Percentiles rank a stretch among this genome's conserved stretches.
Conservation (phyloP, 225 moss, liverwort and hornwort species). For the Physcomitrellopsis africana region DNA sequence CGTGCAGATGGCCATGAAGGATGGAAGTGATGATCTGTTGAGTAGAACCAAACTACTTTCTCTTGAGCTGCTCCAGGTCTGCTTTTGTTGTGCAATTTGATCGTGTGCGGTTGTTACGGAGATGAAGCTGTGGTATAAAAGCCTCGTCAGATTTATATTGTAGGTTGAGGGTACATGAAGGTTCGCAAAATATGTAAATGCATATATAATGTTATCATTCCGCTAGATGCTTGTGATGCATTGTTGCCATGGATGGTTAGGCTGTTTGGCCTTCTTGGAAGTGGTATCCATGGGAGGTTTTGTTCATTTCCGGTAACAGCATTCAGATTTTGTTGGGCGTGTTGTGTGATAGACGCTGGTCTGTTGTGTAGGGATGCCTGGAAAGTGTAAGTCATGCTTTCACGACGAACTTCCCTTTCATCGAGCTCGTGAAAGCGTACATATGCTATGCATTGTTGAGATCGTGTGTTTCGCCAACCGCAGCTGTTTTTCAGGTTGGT, state of each 20-base stretch:
- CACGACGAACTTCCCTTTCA: constrained; percentile 68
- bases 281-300: not conserved
- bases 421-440: no score
- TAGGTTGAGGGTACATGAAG: not conserved
- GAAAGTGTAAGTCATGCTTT: constrained; percentile 75
- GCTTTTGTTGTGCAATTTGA: constrained; percentile 10
- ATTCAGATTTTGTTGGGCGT: not conserved
- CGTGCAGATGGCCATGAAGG: constrained; percentile 84
- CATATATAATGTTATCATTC: not conserved
- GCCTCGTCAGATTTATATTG: constrained; percentile 8
- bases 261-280: constrained; percentile 13
- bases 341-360: constrained; percentile 14
- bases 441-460: constrained; percentile 82
- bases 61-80: constrained; percentile 81
- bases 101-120: not conserved
- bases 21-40: constrained; percentile 76
- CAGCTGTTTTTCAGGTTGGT: constrained; percentile 71
- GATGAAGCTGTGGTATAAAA: constrained; percentile 5
- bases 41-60: constrained; percentile 82
- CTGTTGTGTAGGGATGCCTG: constrained; percentile 62
- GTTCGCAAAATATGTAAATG: not conserved
- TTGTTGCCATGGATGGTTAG: not conserved
- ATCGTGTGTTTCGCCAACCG: constrained; percentile 71
- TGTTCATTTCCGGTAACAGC: not conserved
- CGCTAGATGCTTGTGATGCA: constrained; percentile 15